phyloP scores from a whole-genome alignment of 306 rosid genomes.

The Cicer pinnatifidum region DNA sequence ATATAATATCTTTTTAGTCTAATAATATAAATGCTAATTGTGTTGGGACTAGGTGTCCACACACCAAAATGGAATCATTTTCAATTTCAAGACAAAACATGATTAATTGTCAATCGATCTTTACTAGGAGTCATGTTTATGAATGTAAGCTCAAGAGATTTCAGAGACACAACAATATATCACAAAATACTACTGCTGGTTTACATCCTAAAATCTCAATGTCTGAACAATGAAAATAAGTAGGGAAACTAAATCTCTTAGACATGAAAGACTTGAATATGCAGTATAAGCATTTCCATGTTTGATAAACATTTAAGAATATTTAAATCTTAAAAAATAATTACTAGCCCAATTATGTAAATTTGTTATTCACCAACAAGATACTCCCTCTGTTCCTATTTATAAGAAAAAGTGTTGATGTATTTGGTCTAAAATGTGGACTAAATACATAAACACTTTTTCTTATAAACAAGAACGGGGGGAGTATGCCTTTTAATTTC shows the following conservation, averaged over 20 bases:
- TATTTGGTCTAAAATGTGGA: too few relatives aligned
- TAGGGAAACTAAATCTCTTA: not conserved
- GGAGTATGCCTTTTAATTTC: not conserved
- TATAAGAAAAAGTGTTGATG: too few relatives aligned
- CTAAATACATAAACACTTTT: too few relatives aligned
- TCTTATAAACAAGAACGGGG: too few relatives aligned
- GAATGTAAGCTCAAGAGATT: not conserved
- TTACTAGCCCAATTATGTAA: not conserved
- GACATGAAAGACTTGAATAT: not conserved
- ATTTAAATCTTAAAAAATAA: conserved; percentile 14
- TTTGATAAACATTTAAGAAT: not conserved
- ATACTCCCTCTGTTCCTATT: not conserved
- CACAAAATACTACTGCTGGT: too few relatives aligned
- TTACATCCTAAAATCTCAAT: too few relatives aligned
- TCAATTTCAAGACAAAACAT: conserved; percentile 32
- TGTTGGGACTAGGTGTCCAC: not conserved
- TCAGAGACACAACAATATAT: too few relatives aligned
- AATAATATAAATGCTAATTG: not conserved
- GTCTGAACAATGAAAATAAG: not conserved
- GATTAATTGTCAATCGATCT: not conserved
- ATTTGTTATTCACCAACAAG: not conserved
- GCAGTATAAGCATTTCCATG: conserved; percentile 10
- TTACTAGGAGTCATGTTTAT: conserved; percentile 2
- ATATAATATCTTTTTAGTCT: too few relatives aligned
- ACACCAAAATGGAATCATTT: conserved; percentile 35